Conservation (phyloP, 1,139 yeast genomes). For the Lodderomyces beijingensis region DNA sequence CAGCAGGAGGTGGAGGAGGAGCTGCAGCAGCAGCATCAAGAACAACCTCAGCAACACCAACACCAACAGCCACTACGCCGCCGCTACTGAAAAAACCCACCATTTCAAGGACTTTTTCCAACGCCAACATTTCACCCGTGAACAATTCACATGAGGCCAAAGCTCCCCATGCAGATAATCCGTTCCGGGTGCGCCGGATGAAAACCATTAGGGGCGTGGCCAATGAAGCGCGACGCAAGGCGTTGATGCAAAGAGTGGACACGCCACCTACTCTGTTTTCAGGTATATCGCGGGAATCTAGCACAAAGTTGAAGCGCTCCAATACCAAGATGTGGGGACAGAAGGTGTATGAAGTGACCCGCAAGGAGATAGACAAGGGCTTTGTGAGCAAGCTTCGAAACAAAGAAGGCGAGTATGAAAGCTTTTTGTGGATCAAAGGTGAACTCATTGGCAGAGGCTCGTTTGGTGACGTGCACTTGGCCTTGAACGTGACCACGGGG, state of each 20-base stretch:
- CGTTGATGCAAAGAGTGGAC: conserved; percentile 29
- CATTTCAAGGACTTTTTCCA: conserved; percentile 45
- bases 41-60: conserved; percentile 14
- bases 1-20: too few relatives aligned
- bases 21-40: conserved; percentile 11
- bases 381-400: conserved; percentile 57
- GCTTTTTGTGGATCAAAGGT: conserved; percentile 97
- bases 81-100: conserved; percentile 25
- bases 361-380: conserved; percentile 58
- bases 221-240: conserved; percentile 71
- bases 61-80: conserved; percentile 37
- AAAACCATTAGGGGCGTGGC: conserved; percentile 92
- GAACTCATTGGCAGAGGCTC: conserved; percentile 96
- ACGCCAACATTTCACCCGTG: conserved; percentile 42
- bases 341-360: conserved; percentile 84
- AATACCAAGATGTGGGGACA: conserved; percentile 99
- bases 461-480: conserved; percentile 92
- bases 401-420: conserved; percentile 63
- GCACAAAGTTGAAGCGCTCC: conserved; percentile 48
- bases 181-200: conserved; percentile 41
- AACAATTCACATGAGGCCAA: conserved; percentile 5
- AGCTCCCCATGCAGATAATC: conserved; percentile 13
- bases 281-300: conserved; percentile 9
- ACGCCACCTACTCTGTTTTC: too few relatives aligned
- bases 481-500: conserved; percentile 92